A percentile compares a stretch with the other conserved stretches of the same genome.
These are phyloP conservation scores for Myxozyma geophila DNA, from an alignment of 805 yeast genomes.

Conservation along the genomic window DNA sequence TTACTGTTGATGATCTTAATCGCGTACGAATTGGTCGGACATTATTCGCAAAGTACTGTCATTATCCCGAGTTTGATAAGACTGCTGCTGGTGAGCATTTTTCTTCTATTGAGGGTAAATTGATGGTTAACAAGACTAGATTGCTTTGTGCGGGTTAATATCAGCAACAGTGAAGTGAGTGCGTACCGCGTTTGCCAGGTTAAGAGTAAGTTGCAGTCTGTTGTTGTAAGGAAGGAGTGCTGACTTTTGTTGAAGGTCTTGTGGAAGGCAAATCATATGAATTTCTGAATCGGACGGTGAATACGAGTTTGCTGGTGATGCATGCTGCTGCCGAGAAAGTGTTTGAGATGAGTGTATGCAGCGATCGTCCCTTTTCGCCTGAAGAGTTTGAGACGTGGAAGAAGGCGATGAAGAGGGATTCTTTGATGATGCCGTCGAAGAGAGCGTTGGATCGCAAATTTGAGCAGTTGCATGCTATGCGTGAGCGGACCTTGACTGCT, in stretches of 20 bases:
- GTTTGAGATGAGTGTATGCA: slow-evolving; percentile 76
- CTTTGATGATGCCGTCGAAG: slow-evolving; percentile 61
- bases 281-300: slow-evolving; percentile 56
- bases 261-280: slow-evolving; percentile 52
- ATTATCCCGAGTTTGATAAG: slow-evolving; percentile 78
- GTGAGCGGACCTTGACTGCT: slow-evolving; percentile 68
- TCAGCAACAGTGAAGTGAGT: slow-evolving; percentile 57
- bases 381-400: slow-evolving; percentile 77
- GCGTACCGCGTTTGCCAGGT: slow-evolving; percentile 83
- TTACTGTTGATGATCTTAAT: slow-evolving; percentile 69
- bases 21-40: slow-evolving; percentile 77
- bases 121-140: slow-evolving; percentile 6
- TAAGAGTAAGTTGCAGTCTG: slow-evolving; percentile 55
- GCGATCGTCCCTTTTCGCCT: slow-evolving; percentile 72
- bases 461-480: slow-evolving; percentile 64
- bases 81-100: slow-evolving; percentile 56
- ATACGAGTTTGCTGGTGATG: slow-evolving; percentile 69
- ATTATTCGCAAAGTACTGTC: slow-evolving; percentile 72
- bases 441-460: slow-evolving; percentile 69
- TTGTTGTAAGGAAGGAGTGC: not conserved
- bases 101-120: not conserved
- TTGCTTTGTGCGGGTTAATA: slow-evolving; percentile 79
- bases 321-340: slow-evolving; percentile 77
- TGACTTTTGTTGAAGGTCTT: slow-evolving; percentile 15
- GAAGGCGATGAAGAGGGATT: slow-evolving; percentile 62